Base-by-base conservation (phyloP, 495 filamentous ascomycete species). In the Neurospora sp. region DNA sequence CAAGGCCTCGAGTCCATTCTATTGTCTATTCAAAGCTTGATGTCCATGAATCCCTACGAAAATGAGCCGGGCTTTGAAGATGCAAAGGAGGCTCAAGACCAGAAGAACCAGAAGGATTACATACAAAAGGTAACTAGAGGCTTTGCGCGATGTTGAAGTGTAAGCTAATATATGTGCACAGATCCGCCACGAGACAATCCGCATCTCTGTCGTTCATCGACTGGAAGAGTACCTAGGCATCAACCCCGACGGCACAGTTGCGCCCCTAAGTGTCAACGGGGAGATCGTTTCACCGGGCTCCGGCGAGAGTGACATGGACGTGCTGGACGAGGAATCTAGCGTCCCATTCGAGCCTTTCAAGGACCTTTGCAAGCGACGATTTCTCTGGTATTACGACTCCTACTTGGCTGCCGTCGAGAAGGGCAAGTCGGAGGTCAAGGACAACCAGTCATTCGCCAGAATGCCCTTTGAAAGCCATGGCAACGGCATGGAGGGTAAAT, bases 21-120 rank as follows among this genome's bases (percentile, higher is more conserved):
- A 39, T 89, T 98, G 39, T 98, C 96, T 6, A 98, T 99, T 71
- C 96, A 99, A 81, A 97, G 94, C 78, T 84, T 99, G 38, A 94
- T 99, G 91, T 96, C 94, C 2, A 82, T 89, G 31, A 97, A 98
- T 79, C 96, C 96, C 0, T 99, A 97, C 81, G 93, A 96, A 81
- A 97, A 98, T 76, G 96, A 99, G 78, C 96, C 96, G 20, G 96
- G 96, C 10, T 97, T 92, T 76, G 96, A 98, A 76, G 87, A 91
- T 70, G 88, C 90, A 23, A 90, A 89, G 40, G 86, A 88, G 27
- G 81, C 84, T 4, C 81, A 86, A 12, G 92, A 97, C 78, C 90
- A 92, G 83, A 89, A 91, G 79, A 87, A 90, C 69, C 93, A 93
- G 81, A 86, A 90, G 73, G 83, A 88, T n/a, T 99, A 99, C 81